These are phyloP conservation scores for Pseudocercospora cruenta DNA, from an alignment of 2,329 filamentous ascomycete genomes.

Conservation along the genomic window DNA sequence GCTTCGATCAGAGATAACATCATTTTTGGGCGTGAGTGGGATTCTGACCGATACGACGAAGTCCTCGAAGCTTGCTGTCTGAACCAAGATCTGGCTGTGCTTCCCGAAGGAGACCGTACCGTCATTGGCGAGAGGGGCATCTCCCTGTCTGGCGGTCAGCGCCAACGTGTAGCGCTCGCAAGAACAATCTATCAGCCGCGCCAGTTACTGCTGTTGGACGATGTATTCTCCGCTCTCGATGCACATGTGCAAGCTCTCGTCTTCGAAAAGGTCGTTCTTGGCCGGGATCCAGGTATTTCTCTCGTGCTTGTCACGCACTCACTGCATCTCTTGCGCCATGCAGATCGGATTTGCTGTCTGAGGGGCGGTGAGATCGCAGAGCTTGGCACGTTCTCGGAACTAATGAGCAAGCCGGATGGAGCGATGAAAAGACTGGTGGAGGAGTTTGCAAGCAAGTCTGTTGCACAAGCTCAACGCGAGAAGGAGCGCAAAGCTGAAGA, in stretches of 20 bases:
- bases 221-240: constrained; percentile 40
- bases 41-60: constrained; percentile 76
- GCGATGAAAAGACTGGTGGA: constrained; percentile 10
- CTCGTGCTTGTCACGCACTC: constrained; percentile 14
- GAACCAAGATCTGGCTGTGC: no score
- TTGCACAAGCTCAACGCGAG: constrained; percentile 1
- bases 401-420: not conserved
- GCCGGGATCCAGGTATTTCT: not conserved
- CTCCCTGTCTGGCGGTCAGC: no score
- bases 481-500: not conserved
- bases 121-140: no score
- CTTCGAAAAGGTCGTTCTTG: constrained; percentile 34
- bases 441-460: constrained; percentile 8
- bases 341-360: not conserved
- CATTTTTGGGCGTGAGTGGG: constrained; percentile 71
- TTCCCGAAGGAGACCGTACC: no score
- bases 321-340: constrained; percentile 8
- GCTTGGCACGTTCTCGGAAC: no score
- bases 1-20: constrained; percentile 81
- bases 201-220: constrained; percentile 44
- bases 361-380: not conserved
- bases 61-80: not conserved
- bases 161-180: no score
- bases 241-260: constrained; percentile 49
- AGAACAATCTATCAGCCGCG: no score